phyloP scores from a whole-genome alignment of 2,329 filamentous ascomycete species.

The Calonectria pauciramosa region DNA sequence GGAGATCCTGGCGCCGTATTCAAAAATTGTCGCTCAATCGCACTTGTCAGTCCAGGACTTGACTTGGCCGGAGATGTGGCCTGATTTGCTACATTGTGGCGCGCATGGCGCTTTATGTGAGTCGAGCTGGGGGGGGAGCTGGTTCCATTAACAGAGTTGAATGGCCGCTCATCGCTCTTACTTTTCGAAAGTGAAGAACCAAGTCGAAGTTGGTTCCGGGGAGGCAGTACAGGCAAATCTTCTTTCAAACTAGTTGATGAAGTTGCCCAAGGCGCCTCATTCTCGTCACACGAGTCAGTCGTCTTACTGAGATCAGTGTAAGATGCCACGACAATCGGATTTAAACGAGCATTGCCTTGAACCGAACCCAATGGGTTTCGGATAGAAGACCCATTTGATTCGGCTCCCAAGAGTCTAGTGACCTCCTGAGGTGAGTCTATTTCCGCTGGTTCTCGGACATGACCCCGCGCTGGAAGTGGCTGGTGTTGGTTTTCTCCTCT shows the following conservation, averaged over 20 bases:
- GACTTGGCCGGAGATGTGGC: constrained; percentile 45
- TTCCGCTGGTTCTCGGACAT: constrained; percentile 65
- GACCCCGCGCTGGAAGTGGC: constrained; percentile 47
- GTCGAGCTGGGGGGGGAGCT: constrained; percentile 35
- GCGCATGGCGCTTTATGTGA: constrained; percentile 37
- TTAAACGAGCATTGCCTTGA: constrained; percentile 25
- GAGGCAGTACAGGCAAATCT: constrained; percentile 31
- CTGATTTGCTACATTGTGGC: constrained; percentile 34
- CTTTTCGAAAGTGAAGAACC: constrained; percentile 43
- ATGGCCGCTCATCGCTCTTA: constrained; percentile 40
- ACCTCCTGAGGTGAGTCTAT: constrained; percentile 54
- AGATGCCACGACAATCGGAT: not conserved
- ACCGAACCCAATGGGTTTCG: constrained; percentile 31
- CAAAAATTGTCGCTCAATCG: constrained; percentile 31
- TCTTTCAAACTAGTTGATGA: not conserved
- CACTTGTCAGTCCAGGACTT: constrained; percentile 41
- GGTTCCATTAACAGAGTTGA: constrained; percentile 41
- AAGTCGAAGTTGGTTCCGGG: constrained; percentile 37
- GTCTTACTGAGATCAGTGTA: not conserved
- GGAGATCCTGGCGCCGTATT: constrained; percentile 24
- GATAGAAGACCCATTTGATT: not conserved
- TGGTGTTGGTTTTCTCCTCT: constrained; percentile 18
- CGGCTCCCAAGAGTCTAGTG: not conserved
- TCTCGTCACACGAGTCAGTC: constrained; percentile 31
- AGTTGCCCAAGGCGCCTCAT: constrained; percentile 27